phyloP scores from a whole-genome alignment of 192 early-diverging fungal species.

The Diversispora epigaea region DNA sequence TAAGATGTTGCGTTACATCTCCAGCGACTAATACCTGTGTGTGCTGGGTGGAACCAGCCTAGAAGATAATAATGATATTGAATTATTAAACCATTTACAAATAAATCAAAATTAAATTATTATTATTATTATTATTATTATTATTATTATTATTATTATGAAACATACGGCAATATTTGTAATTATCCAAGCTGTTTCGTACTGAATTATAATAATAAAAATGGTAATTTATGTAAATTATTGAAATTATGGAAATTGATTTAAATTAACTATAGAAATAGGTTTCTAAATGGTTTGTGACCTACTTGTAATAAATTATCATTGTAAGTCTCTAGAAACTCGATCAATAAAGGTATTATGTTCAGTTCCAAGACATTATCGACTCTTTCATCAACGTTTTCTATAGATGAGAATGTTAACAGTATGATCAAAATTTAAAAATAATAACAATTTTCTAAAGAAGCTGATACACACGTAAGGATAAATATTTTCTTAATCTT shows the following conservation, averaged over 20 bases:
- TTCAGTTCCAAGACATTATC: constrained; percentile 12
- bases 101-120: background rate
- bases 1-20: constrained; percentile 17
- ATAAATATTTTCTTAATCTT: constrained; percentile 24
- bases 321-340: constrained; percentile 1
- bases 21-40: constrained; percentile 13
- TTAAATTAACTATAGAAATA: too few species aligned
- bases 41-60: constrained; percentile 18
- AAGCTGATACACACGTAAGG: background rate
- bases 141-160: background rate
- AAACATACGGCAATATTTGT: constrained; percentile 19
- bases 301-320: constrained; percentile 21
- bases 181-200: constrained; percentile 24
- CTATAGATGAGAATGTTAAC: background rate
- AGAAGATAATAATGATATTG: background rate
- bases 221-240: too few species aligned
- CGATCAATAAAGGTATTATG: constrained; percentile 20
- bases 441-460: background rate
- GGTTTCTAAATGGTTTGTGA: too few species aligned
- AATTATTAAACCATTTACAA: too few species aligned
- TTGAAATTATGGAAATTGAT: too few species aligned
- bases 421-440: background rate
- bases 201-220: background rate
- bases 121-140: too few species aligned
- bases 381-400: constrained; percentile 22